Evolutionary conservation across 23 red algal species (phyloP).

Genomic region (Gracilaria domingensis): DNA sequence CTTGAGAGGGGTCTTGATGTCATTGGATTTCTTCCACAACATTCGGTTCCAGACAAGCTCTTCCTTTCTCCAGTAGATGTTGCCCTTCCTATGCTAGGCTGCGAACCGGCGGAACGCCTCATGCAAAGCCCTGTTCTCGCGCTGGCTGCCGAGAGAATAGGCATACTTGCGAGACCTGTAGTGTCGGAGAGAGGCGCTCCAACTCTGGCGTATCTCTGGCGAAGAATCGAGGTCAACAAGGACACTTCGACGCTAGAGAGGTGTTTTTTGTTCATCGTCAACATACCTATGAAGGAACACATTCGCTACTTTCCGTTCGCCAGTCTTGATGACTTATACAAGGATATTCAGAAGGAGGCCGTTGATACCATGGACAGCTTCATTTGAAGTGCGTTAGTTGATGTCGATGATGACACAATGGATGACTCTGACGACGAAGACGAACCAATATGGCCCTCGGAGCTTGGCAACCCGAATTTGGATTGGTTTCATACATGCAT

Average conservation of each 20-base stretch:
- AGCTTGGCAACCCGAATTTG: conserved; percentile 58
- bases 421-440: conserved; percentile 50
- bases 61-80: conserved; percentile 62
- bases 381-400: conserved; percentile 29
- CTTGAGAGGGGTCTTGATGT: conserved; percentile 46
- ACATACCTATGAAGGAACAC: conserved; percentile 68
- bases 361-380: background rate
- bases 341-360: conserved; percentile 18
- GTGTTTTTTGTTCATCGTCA: conserved; percentile 48
- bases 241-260: background rate
- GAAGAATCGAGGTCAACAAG: conserved; percentile 27
- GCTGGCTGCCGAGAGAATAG: conserved; percentile 52
- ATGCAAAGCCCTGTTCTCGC: conserved; percentile 55
- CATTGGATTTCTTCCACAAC: conserved; percentile 46
- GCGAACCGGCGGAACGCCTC: background rate
- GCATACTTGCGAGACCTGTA: conserved; percentile 54
- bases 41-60: conserved; percentile 27
- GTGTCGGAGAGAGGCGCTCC: conserved; percentile 27
- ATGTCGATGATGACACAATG: conserved; percentile 6
- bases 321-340: conserved; percentile 19
- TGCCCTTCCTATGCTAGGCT: conserved; percentile 27
- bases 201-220: conserved; percentile 47
- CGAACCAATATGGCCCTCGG: conserved; percentile 28
- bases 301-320: conserved; percentile 57
- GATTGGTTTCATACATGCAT: conserved; percentile 68